Percentiles rank a stretch among this genome's conserved stretches.
These are phyloP conservation scores for Cynanchum wilfordii DNA, from an alignment of 257 asterid genomes.

Conservation along the genomic window DNA sequence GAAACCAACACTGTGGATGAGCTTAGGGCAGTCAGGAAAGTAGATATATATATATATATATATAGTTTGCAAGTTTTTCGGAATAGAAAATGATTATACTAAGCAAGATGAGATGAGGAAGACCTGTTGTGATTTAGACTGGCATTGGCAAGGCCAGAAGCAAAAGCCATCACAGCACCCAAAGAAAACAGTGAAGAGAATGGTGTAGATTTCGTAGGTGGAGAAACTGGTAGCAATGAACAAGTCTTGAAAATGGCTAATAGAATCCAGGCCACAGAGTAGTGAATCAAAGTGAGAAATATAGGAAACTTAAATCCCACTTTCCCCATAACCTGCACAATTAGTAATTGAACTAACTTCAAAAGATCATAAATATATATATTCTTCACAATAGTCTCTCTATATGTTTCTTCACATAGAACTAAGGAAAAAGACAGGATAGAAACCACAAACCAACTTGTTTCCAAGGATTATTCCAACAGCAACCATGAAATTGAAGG, in stretches of 20 bases:
- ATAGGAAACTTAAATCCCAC: slow-evolving; percentile 87
- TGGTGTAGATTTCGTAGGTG: slow-evolving; percentile 73
- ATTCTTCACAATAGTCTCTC: background rate
- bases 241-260: slow-evolving; percentile 63
- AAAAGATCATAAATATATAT: background rate
- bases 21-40: slow-evolving; percentile 30
- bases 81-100: too few species aligned
- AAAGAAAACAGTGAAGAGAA: slow-evolving; percentile 63
- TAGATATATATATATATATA: background rate
- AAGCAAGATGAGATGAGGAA: background rate
- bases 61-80: too few species aligned
- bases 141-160: slow-evolving; percentile 84
- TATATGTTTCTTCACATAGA: background rate
- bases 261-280: slow-evolving; percentile 65
- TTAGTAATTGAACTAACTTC: background rate
- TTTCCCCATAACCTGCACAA: slow-evolving; percentile 74
- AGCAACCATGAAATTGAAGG: slow-evolving; percentile 81
- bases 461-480: slow-evolving; percentile 79
- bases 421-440: background rate
- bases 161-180: slow-evolving; percentile 88
- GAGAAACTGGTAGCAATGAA: slow-evolving; percentile 63
- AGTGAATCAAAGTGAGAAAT: slow-evolving; percentile 77
- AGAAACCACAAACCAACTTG: slow-evolving; percentile 50
- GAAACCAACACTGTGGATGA: slow-evolving; percentile 74
- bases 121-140: slow-evolving; percentile 83